Evolutionary conservation across 2,329 filamentous ascomycete species (phyloP).

Genomic region (Beauveria rudraprayagi): DNA sequence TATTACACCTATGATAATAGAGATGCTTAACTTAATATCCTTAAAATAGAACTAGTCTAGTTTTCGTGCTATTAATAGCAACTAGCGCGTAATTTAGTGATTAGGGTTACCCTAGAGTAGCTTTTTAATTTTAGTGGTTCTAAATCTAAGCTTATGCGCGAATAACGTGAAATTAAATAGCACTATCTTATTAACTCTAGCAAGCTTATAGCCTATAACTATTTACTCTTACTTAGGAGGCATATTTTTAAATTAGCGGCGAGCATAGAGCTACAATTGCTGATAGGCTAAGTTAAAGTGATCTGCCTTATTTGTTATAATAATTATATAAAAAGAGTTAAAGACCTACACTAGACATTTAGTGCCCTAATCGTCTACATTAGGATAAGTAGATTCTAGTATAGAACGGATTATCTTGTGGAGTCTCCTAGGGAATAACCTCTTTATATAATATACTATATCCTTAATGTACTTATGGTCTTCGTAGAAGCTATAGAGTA

Average conservation of each 20-base stretch:
- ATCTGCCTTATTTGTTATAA: not conserved
- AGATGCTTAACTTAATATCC: not conserved
- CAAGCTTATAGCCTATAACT: not conserved
- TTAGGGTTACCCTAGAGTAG: slow-evolving; percentile 4
- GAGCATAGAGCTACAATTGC: slow-evolving; percentile 12
- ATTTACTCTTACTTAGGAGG: not conserved
- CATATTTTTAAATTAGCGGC: slow-evolving; percentile 11
- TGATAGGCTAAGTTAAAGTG: slow-evolving; percentile 10
- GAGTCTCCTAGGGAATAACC: not conserved
- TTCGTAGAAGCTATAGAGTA: not conserved
- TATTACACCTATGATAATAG: not conserved
- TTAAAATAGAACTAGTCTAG: not conserved
- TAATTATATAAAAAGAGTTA: too few species aligned
- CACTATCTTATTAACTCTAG: slow-evolving; percentile 1
- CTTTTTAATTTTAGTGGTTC: slow-evolving; percentile 9
- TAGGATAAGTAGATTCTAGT: not conserved
- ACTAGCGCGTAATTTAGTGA: not conserved
- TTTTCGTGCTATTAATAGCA: slow-evolving; percentile 5
- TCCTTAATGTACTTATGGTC: not conserved
- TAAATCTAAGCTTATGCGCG: slow-evolving; percentile 8
- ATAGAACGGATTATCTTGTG: not conserved
- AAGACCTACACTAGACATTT: too few species aligned
- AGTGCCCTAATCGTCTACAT: too few species aligned
- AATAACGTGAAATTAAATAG: slow-evolving; percentile 10
- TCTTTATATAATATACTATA: not conserved